Percentiles rank a stretch among this genome's conserved stretches.
These are phyloP conservation scores for Cetraspora pellucida DNA, from an alignment of 192 early-diverging fungal genomes.

Conservation along the genomic window DNA sequence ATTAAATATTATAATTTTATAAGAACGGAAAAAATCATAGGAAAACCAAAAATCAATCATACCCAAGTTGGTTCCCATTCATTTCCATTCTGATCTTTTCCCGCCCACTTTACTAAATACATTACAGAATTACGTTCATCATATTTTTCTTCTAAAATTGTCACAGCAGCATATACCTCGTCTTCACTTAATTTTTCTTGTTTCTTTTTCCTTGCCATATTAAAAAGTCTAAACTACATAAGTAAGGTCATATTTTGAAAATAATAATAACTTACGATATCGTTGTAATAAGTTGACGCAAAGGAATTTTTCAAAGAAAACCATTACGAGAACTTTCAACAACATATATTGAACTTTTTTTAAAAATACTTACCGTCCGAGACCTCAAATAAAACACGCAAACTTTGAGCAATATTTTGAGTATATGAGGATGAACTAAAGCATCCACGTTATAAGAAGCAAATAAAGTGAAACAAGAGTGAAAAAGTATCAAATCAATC, in stretches of 20 bases:
- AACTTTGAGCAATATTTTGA: too few species aligned
- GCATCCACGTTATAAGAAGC: too few species aligned
- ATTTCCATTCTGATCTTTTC: neutral
- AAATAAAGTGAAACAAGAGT: too few species aligned
- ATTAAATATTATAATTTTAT: neutral
- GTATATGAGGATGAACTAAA: too few species aligned
- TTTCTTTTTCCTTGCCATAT: neutral
- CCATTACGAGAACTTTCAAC: too few species aligned
- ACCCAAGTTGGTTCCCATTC: slow-evolving; percentile 1
- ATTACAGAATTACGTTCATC: neutral
- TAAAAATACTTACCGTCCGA: too few species aligned
- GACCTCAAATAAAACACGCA: too few species aligned
- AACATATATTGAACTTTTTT: too few species aligned
- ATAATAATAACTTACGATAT: too few species aligned
- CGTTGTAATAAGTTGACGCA: too few species aligned
- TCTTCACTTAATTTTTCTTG: neutral
- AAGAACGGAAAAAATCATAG: neutral
- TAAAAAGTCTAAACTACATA: neutral
- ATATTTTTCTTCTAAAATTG: neutral
- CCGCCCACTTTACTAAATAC: neutral
- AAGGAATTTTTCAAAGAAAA: too few species aligned
- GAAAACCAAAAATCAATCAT: neutral
- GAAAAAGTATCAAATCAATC: too few species aligned
- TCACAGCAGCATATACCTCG: neutral
- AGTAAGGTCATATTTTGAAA: neutral